A percentile compares a stretch with the other conserved stretches of the same genome.
phyloP scores from a whole-genome alignment of 1,139 yeast species.

The Suhomyces anneliseae region DNA sequence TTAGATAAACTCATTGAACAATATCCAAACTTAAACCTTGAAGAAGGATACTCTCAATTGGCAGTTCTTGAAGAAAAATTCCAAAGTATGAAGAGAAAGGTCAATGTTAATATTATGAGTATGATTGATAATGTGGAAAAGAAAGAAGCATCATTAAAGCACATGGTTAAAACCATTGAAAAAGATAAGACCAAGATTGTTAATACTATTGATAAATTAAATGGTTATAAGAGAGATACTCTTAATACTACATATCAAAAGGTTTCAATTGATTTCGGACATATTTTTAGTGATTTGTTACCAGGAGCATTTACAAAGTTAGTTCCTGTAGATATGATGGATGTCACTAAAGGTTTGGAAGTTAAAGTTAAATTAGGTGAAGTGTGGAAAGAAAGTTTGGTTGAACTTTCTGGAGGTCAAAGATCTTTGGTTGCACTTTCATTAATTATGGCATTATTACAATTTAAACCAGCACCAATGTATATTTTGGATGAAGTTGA shows the following conservation, averaged over 20 bases:
- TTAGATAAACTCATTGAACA: constrained; percentile 55
- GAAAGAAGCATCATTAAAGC: constrained; percentile 74
- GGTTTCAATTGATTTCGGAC: constrained; percentile 89
- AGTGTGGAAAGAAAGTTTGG: constrained; percentile 94
- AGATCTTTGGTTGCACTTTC: constrained; percentile 91
- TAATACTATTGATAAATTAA: constrained; percentile 81
- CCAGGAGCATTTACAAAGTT: constrained; percentile 92
- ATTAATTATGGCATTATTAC: constrained; percentile 83
- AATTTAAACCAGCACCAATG: constrained; percentile 98
- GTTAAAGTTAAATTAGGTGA: constrained; percentile 88
- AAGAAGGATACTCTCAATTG: constrained; percentile 60
- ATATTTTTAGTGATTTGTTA: constrained; percentile 80
- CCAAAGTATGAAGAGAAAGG: constrained; percentile 77
- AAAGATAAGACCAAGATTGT: constrained; percentile 89
- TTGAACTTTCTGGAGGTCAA: constrained; percentile 97
- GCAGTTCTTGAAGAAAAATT: constrained; percentile 59
- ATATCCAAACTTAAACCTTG: constrained; percentile 62
- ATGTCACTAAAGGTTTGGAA: constrained; percentile 88
- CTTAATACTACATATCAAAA: constrained; percentile 81
- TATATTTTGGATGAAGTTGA: constrained; percentile 96
- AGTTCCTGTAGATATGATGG: constrained; percentile 75
- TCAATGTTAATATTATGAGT: constrained; percentile 85
- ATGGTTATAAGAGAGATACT: constrained; percentile 84
- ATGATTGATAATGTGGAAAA: constrained; percentile 94
- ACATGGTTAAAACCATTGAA: constrained; percentile 85